A percentile compares a stretch with the other conserved stretches of the same genome.
phyloP scores from a whole-genome alignment of 495 filamentous ascomycete genomes.

The Parathielavia appendiculata region DNA sequence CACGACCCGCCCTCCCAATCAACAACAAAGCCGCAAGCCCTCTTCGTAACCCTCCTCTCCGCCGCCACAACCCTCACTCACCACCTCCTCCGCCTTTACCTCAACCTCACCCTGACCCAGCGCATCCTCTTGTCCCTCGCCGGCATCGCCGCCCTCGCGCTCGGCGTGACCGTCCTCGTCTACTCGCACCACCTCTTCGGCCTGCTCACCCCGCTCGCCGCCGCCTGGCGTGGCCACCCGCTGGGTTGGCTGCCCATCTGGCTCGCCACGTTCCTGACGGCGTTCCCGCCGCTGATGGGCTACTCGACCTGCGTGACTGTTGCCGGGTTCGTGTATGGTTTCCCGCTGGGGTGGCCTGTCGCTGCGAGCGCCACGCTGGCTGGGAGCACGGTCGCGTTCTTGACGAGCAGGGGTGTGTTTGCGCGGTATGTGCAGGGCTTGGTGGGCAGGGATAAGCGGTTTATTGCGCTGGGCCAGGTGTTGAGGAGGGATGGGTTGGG shows the following conservation, averaged over 20 bases:
- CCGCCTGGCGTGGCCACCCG: conserved; percentile 61
- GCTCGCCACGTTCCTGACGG: conserved; percentile 66
- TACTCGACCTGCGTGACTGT: conserved; percentile 84
- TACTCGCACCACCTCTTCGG: conserved; percentile 75
- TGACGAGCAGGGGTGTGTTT: conserved; percentile 72
- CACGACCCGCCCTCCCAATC: conserved; percentile 5
- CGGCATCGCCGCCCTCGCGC: conserved; percentile 42
- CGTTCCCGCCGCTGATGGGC: conserved; percentile 87
- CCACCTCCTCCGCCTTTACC: conserved; percentile 29
- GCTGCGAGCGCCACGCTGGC: conserved; percentile 70
- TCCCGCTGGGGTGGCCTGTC: conserved; percentile 87
- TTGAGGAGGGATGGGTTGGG: conserved; percentile 80
- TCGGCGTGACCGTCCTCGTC: conserved; percentile 62
- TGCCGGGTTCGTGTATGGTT: conserved; percentile 88
- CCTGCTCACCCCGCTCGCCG: conserved; percentile 62
- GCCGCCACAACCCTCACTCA: conserved; percentile 17
- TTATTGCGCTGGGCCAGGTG: conserved; percentile 55
- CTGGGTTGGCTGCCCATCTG: conserved; percentile 78
- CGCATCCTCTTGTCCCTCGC: conserved; percentile 51
- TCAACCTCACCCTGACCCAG: conserved; percentile 54
- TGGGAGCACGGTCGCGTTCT: conserved; percentile 72
- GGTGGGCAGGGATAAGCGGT: conserved; percentile 74
- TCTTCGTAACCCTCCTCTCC: conserved; percentile 21
- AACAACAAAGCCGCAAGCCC: conserved; percentile 2
- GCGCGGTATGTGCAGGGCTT: conserved; percentile 70